phyloP scores from a whole-genome alignment of 805 yeast genomes.

The Sporopachydermia quercuum region DNA sequence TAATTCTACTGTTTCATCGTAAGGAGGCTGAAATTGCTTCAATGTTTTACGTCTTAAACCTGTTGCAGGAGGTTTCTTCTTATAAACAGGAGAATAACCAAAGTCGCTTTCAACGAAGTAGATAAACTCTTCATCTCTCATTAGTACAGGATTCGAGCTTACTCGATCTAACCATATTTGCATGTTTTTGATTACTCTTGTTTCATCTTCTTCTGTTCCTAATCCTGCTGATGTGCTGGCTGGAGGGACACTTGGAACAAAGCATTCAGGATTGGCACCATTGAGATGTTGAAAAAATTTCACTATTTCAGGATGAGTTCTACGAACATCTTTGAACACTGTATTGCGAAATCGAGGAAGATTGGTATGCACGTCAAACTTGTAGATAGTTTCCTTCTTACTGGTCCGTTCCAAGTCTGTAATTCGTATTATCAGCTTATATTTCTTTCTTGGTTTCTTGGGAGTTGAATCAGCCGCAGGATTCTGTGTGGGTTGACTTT shows the following conservation, averaged over 20 bases:
- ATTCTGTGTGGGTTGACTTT: conserved; percentile 4
- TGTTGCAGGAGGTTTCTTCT: conserved; percentile 53
- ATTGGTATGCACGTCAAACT: conserved; percentile 54
- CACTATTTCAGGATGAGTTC: conserved; percentile 67
- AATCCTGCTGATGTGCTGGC: conserved; percentile 65
- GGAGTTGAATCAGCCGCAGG: conserved; percentile 8
- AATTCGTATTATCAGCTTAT: conserved; percentile 38
- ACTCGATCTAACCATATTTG: conserved; percentile 83
- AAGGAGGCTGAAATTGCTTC: conserved; percentile 85
- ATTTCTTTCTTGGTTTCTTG: conserved; percentile 13
- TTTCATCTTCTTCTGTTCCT: conserved; percentile 70
- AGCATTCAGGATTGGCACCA: conserved; percentile 78
- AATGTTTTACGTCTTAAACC: conserved; percentile 81
- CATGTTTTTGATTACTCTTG: conserved; percentile 38
- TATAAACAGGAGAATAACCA: conserved; percentile 46
- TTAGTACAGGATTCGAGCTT: conserved; percentile 57
- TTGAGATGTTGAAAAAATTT: conserved; percentile 65
- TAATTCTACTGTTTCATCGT: conserved; percentile 68
- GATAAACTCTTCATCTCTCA: conserved; percentile 78
- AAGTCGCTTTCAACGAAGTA: conserved; percentile 71
- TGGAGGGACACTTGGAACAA: conserved; percentile 78
- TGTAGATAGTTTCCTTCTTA: conserved; percentile 65
- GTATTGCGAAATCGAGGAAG: conserved; percentile 65
- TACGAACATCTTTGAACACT: conserved; percentile 55
- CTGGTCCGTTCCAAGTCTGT: conserved; percentile 58